phyloP scores from a whole-genome alignment of 805 yeast genomes.

The Zygosaccharomyces bailii region DNA sequence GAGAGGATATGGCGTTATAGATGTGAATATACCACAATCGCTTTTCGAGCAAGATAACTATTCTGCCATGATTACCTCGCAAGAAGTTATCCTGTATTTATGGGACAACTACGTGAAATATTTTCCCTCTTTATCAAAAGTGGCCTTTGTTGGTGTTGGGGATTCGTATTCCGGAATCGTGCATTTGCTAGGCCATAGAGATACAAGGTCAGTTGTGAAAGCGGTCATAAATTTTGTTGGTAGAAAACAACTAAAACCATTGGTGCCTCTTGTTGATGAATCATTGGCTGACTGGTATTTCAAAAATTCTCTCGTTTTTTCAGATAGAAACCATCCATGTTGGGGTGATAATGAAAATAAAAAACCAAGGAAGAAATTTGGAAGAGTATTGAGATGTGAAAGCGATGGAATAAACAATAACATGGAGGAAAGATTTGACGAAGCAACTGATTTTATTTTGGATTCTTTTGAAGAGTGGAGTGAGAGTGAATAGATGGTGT shows the following conservation, averaged over 20 bases:
- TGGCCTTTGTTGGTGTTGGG: conserved; percentile 84
- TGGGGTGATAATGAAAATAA: conserved; percentile 67
- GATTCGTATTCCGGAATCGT: conserved; percentile 85
- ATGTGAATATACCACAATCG: conserved; percentile 70
- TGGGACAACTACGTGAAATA: conserved; percentile 91
- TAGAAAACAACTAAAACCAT: conserved; percentile 64
- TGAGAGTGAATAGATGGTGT: conserved; percentile 35
- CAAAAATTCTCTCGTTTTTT: conserved; percentile 77
- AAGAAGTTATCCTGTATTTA: conserved; percentile 69
- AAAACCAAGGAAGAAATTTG: conserved; percentile 85
- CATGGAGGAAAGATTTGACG: conserved; percentile 77
- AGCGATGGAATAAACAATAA: conserved; percentile 71
- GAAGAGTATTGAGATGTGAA: conserved; percentile 76
- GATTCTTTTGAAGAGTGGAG: conserved; percentile 73
- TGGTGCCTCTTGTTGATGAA: conserved; percentile 87
- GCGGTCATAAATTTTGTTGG: conserved; percentile 71
- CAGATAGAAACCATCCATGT: conserved; percentile 69
- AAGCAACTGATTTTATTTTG: conserved; percentile 76
- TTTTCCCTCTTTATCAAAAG: conserved; percentile 58
- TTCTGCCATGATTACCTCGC: conserved; percentile 64
- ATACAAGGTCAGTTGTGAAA: conserved; percentile 57
- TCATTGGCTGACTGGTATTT: conserved; percentile 88
- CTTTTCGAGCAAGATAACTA: conserved; percentile 47
- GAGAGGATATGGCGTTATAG: conserved; percentile 72
- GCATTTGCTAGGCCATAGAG: conserved; percentile 82